Evolutionary conservation across 2,329 filamentous ascomycete species (phyloP), one percentile per base, ranked within the genome.

Genomic region (Geosmithia flava): DNA sequence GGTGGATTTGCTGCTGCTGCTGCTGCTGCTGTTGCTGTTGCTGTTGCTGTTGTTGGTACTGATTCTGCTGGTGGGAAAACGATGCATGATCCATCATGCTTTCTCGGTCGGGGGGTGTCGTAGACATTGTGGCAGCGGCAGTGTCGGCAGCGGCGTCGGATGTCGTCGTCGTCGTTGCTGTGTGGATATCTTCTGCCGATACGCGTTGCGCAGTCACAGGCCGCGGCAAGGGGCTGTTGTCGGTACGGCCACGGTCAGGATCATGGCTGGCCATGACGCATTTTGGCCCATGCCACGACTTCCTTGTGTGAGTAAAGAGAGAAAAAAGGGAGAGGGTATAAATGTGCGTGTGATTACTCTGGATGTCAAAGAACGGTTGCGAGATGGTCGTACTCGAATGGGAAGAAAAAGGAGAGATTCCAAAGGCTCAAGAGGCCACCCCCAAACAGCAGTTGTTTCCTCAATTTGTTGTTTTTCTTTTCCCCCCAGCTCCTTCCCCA

Each of bases 181-280:
- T 51, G 45, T 44, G 49, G 37, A 39, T 51, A 50, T 15, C 48
- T 48, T 45, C 29, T 44, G 48, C 48, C 27, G 55, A 53, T 44
- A 56, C 55, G 56, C 57, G 57, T 53, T 51, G 56, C 47, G 53
- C 52, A 49, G 61, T 57, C 33, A 52, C 46, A 19, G 55, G 55
- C 51, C 54, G 55, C 47, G 55, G 42, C 53, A 49, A 50, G 48
- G 55, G 59, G 49, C 56, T 52, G 53, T 52, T 50, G 50, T 51
- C 52, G 20, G 30, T 8, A 7, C 20, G 47, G 29, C 20, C 29
- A 45, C 23, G 20, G 15, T 33, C 43, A 42, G 50, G 53, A 52
- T 64, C 61, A 58, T 61, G 60, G 54, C 58, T 55, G 51, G 62
- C 60, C 66, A 68, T 68, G 59, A 56, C 59, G 59, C 62, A 62